A percentile compares a stretch with the other conserved stretches of the same genome.
Conservation (phyloP, 2,329 filamentous ascomycete genomes). For the Trichophyton schoenleinii region DNA sequence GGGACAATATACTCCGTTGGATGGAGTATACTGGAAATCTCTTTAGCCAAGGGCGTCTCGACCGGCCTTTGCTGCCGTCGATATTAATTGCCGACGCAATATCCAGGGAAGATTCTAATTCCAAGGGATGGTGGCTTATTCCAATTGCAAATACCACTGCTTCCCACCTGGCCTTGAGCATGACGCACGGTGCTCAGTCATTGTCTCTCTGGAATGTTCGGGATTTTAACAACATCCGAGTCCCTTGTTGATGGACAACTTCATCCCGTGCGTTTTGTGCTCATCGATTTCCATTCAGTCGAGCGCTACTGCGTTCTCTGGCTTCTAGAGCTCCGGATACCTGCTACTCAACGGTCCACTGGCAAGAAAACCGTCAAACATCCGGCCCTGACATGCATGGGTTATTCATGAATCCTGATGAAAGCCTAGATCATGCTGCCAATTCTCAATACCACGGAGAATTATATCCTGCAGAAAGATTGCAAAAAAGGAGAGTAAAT, state of each 20-base stretch:
- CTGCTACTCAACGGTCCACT: neutral
- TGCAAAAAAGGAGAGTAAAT: neutral
- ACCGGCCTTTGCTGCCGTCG: neutral
- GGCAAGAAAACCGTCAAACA: neutral
- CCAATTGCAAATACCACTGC: neutral
- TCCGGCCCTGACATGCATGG: neutral
- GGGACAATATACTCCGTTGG: neutral
- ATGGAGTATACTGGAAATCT: neutral
- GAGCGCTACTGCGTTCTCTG: neutral
- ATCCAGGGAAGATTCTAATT: neutral
- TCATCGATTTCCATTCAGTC: neutral
- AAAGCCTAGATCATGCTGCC: neutral
- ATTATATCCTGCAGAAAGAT: neutral
- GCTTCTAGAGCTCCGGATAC: conserved; percentile 1
- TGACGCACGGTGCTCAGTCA: neutral
- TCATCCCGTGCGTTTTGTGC: neutral
- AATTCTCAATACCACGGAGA: neutral
- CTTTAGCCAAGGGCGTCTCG: neutral
- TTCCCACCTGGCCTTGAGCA: neutral
- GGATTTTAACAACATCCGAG: neutral
- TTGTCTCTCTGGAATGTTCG: neutral
- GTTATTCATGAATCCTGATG: neutral
- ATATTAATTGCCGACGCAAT: neutral
- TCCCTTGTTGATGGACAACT: neutral
- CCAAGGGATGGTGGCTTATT: neutral